Evolutionary conservation across 2,329 filamentous ascomycete genomes (phyloP), one percentile per base, ranked within the genome.

Genomic region (Pseudogymnoascus sp.): DNA sequence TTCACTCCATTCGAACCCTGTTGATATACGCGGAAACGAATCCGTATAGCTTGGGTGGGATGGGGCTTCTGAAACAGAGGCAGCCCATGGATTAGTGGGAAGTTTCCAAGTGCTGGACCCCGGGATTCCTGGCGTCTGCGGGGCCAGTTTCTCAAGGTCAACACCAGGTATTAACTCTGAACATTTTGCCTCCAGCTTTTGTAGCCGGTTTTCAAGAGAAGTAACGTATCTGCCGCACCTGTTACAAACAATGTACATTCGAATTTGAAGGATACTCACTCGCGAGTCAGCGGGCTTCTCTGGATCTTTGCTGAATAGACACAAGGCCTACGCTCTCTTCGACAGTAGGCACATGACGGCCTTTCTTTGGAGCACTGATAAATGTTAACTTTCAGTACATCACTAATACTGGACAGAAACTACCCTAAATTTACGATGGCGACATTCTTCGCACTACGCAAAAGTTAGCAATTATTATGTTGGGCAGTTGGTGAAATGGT

Each of bases 121-220:
- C 7, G 57, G 34, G 5, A 38, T 41, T 18, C 34, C 37, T 41
- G 57, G 37, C 34, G 57, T 25, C 57, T 37, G 25, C 12, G 57
- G 34, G 25, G 37, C 34, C 18, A 41, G 18, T 16, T 59, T 57
- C 34, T 75, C 73, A 61, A 75, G 64, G 62, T 75, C 73, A 38
- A 71, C 73, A 1, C 72, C 73, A 14, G 73, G 73, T 22, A 75
- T 75, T 11, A 75, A 63, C 41, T 72, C 72, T 60, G 70, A 68
- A 38, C 74, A 60, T 11, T 73, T 73, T 39, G 71, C 73, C 66
- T 75, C 73, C 61, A 74, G 74, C 12, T 71, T 68, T 34, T 70
- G 70, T 60, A 75, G 64, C 34, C 73, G 73, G 60, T 75, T 73
- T 68, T 75, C 73, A 57, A 75, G 73, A 65, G 70, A 72, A 5